Base-by-base conservation (phyloP, 2,329 filamentous ascomycete genomes). In the Colletotrichum camelliae region DNA sequence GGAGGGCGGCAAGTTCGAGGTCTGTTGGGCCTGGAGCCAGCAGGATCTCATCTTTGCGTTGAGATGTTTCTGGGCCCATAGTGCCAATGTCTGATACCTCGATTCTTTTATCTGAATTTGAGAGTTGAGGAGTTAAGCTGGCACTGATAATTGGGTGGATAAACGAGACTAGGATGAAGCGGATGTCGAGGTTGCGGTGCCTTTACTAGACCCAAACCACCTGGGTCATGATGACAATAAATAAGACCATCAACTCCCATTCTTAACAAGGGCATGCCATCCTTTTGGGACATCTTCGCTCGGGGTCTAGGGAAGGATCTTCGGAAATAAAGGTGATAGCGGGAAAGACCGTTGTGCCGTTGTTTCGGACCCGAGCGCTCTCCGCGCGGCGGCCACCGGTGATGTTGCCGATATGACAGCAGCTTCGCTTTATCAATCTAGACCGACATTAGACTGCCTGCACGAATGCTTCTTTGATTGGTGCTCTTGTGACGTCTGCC, bases 41-140 rank as follows among this genome's bases (percentile, higher is more conserved):
- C n/a, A 52, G 43, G 43, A 13, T 21, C 0, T 52, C 43, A 52
- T 52, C 43, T 21, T 52, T 52, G 0, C n/a, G 0, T 0, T 13
- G n/a, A 52, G 43, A 52, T 13, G 12, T 13, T 1, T 52, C n/a
- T 52, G n/a, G 12, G 1, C 1, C n/a, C 43, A 52, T 52, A 0
- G 2, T 52, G 13, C 1, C 10, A n/a, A 52, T 24, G 5, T 52
- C 6, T 24, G 43, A 21, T 7, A 12, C 0, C n/a, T 52, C n/a
- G n/a, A 52, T 52, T 52, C 2, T 24, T 21, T 21, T 1, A 9
- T 21, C 5, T 13, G n/a, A 13, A 52, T 7, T 52, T 21, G 43
- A 13, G n/a, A 48, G 39, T 43, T 10, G 39, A 48, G 43, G n/a
- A 52, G 18, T 52, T 12, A 52, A 21, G 43, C 10, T n/a, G n/a